Conservation (phyloP, 2,329 filamentous ascomycete species). For the Thelonectria olida region DNA sequence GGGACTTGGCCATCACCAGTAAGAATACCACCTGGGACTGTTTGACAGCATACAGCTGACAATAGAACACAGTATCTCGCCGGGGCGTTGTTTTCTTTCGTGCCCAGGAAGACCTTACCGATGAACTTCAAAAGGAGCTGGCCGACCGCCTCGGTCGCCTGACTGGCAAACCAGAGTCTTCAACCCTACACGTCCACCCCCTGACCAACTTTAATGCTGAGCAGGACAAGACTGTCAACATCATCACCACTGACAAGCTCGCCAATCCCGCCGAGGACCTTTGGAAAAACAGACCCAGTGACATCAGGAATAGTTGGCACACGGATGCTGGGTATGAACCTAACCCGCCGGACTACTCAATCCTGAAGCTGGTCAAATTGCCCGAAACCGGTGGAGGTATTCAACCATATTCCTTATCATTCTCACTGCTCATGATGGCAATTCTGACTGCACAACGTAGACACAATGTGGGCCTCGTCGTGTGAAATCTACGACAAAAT, state of each 20-base stretch:
- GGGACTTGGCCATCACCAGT: slow-evolving; percentile 75
- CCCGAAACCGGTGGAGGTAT: slow-evolving; percentile 62
- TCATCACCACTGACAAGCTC: slow-evolving; percentile 65
- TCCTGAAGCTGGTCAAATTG: slow-evolving; percentile 61
- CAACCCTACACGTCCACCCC: slow-evolving; percentile 68
- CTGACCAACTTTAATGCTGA: slow-evolving; percentile 62
- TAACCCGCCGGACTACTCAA: slow-evolving; percentile 69
- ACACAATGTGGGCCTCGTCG: slow-evolving; percentile 73
- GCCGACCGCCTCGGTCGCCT: slow-evolving; percentile 68
- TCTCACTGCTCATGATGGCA: slow-evolving; percentile 16
- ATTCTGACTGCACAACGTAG: slow-evolving; percentile 22
- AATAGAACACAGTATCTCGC: slow-evolving; percentile 63
- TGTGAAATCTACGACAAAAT: slow-evolving; percentile 74
- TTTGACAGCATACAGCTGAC: no score
- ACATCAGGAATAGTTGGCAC: slow-evolving; percentile 5
- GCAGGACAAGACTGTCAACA: slow-evolving; percentile 68
- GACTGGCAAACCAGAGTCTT: slow-evolving; percentile 63
- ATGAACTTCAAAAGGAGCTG: slow-evolving; percentile 72
- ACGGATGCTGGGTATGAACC: slow-evolving; percentile 67
- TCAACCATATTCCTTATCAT: slow-evolving; percentile 20
- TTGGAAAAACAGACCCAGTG: slow-evolving; percentile 40
- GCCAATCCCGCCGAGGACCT: slow-evolving; percentile 32
- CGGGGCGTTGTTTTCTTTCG: slow-evolving; percentile 78
- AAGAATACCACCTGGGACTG: slow-evolving; percentile 8
- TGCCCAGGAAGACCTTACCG: slow-evolving; percentile 66